A percentile compares a stretch with the other conserved stretches of the same genome.
These are phyloP conservation scores for Sanghuangporus sanghuang DNA, from an alignment of 1,284 basidiomycete species.

Conservation along the genomic window DNA sequence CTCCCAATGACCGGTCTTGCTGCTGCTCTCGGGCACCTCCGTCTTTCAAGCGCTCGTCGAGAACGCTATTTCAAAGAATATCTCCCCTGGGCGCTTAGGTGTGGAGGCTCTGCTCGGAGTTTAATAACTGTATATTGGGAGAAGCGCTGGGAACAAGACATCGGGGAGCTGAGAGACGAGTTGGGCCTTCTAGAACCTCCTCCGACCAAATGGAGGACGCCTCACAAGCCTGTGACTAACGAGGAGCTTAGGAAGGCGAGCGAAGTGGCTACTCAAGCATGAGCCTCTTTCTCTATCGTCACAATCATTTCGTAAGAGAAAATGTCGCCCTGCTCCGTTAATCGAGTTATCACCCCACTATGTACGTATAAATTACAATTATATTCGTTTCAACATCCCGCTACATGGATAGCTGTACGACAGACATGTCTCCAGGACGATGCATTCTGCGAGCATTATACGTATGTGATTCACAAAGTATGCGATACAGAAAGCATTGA, in stretches of 20 bases:
- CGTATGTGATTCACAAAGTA: neutral
- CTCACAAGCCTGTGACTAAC: slow-evolving; percentile 22
- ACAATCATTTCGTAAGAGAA: neutral
- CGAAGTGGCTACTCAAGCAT: neutral
- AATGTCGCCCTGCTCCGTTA: neutral
- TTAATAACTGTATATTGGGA: slow-evolving; percentile 96
- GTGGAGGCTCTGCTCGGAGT: slow-evolving; percentile 68
- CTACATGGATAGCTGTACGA: no score
- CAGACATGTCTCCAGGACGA: neutral
- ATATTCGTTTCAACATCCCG: no score
- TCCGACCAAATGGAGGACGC: slow-evolving; percentile 55
- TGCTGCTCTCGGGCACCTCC: slow-evolving; percentile 69
- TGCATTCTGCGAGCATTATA: neutral
- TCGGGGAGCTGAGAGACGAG: slow-evolving; percentile 76
- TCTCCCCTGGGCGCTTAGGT: slow-evolving; percentile 86
- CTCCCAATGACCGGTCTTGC: slow-evolving; percentile 87
- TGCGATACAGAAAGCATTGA: neutral
- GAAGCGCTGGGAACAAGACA: slow-evolving; percentile 82
- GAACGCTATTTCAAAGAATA: slow-evolving; percentile 69
- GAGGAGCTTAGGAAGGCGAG: slow-evolving; percentile 33
- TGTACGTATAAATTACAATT: no score
- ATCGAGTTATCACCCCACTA: neutral
- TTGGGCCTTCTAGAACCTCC: slow-evolving; percentile 82
- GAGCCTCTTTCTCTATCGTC: neutral
- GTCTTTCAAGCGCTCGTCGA: slow-evolving; percentile 52